Base-by-base conservation (phyloP, 306 rosid species). In the Pachyrhizus erosus region DNA sequence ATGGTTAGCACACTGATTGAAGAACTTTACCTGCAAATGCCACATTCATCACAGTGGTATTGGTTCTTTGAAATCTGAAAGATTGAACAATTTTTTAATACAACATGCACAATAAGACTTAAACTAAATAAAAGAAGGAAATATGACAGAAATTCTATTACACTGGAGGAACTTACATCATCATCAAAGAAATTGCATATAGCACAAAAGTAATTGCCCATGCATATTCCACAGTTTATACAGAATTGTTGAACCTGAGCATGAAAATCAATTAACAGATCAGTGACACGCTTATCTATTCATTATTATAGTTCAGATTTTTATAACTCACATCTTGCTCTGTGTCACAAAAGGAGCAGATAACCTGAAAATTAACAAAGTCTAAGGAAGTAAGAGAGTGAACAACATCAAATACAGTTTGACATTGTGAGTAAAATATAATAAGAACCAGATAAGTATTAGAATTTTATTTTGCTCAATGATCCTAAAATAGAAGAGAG, bases 1-100 rank as follows among this genome's bases (percentile, higher is more conserved):
- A 18, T 4, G 1, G 58, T 27, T 33, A 40, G 31, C 12, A 57
- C 78, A 75, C n/a, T 58, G 81, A 48, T 46, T 31, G 21, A 69
- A 83, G 78, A 57, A 70, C 40, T 82, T 83, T 70, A 94, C 98
- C 97, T 91, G 97, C 98, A 94, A 73, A 94, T 94, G 42, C 97
- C 98, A 82, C 97, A 94, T 87, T 90, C 91, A 13, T 91, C 90
- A 72, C 97, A 94, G 69, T 94, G 98, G 88, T 85, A 94, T 68
- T 92, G 98, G 10, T 88, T 84, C 91, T 92, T 94, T 2, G 93
- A 90, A 62, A 82, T 86, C 94, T 94, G 80, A 70, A 81, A 66
- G 18, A 85, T 39, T n/a, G 33, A 48, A 27, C 39, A 76, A 39
- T 14, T 2, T 27, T 67, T 70, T 55, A 78, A 58, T 57, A 57